Percentiles rank a stretch among this genome's conserved stretches.
phyloP scores from a whole-genome alignment of 192 early-diverging fungal genomes.

The Coemansia sp. region DNA sequence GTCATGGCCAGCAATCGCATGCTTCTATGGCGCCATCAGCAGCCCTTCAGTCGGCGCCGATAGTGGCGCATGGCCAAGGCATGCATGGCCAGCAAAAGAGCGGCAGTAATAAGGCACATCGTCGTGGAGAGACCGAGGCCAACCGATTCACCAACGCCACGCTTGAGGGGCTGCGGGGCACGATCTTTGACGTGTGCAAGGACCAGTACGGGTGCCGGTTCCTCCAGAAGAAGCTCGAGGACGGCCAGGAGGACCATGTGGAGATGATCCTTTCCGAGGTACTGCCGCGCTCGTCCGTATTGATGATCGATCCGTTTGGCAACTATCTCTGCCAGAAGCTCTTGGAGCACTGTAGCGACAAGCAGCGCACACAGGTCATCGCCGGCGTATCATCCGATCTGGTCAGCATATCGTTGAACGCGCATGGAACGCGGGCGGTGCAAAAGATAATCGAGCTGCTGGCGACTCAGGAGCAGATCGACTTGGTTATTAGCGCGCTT shows the following conservation, averaged over 20 bases:
- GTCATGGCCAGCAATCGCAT: constrained; percentile 19
- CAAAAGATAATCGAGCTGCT: constrained; percentile 88
- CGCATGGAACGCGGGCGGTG: constrained; percentile 92
- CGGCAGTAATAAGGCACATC: constrained; percentile 21
- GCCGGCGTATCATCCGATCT: constrained; percentile 70
- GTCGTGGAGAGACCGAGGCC: constrained; percentile 46
- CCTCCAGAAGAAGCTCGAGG: constrained; percentile 84
- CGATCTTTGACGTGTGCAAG: constrained; percentile 78
- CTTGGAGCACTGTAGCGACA: constrained; percentile 77
- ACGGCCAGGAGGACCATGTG: constrained; percentile 62
- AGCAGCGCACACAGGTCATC: constrained; percentile 73
- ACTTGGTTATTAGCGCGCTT: constrained; percentile 65
- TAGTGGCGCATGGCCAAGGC: background rate
- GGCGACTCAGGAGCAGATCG: constrained; percentile 61
- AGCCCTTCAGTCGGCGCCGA: background rate
- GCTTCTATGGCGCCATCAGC: background rate
- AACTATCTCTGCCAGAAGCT: constrained; percentile 91
- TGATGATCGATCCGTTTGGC: constrained; percentile 92
- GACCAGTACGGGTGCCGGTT: constrained; percentile 90
- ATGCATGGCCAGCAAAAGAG: constrained; percentile 44
- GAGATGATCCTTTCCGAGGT: constrained; percentile 78
- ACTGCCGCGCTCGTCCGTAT: constrained; percentile 67
- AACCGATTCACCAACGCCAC: constrained; percentile 68
- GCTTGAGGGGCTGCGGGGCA: constrained; percentile 69
- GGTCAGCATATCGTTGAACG: constrained; percentile 79